Conservation (phyloP, 768 basidiomycete species). For the Termitomyces sp. region DNA sequence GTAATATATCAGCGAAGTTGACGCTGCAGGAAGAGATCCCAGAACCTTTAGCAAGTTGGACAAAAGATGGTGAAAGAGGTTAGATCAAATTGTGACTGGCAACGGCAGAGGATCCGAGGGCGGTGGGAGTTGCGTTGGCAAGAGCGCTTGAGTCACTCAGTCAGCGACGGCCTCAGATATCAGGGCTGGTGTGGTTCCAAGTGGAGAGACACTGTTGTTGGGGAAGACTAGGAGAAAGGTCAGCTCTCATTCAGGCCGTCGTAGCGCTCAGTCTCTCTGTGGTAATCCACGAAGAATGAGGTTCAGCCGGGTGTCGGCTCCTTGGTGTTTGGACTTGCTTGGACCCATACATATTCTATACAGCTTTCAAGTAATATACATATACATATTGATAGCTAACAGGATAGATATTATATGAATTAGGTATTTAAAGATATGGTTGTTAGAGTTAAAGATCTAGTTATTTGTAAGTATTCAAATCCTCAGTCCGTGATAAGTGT, state of each 20-base stretch:
- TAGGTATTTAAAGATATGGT: too few species aligned
- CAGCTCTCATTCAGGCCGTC: not conserved
- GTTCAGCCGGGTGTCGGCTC: not conserved
- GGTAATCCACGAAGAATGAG: not conserved
- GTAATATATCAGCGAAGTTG: too few species aligned
- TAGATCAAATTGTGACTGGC: too few species aligned
- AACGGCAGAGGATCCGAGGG: constrained; percentile 18
- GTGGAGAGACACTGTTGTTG: constrained; percentile 18
- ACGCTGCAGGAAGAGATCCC: too few species aligned
- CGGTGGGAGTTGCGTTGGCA: constrained; percentile 16
- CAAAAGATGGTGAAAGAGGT: too few species aligned
- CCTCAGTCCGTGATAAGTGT: too few species aligned
- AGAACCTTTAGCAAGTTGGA: too few species aligned
- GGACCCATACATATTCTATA: not conserved
- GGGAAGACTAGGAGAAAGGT: not conserved
- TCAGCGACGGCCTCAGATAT: constrained; percentile 19
- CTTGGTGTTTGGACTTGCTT: not conserved
- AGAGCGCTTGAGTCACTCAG: constrained; percentile 18
- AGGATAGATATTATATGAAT: too few species aligned
- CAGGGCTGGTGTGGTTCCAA: constrained; percentile 4
- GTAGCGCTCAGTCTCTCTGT: not conserved
- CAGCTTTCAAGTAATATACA: too few species aligned
- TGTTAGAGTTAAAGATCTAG: too few species aligned
- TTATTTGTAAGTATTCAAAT: too few species aligned
- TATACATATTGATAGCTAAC: too few species aligned